Evolutionary conservation across 2,329 filamentous ascomycete species (phyloP).

Genomic region (Fusarium irregulare): DNA sequence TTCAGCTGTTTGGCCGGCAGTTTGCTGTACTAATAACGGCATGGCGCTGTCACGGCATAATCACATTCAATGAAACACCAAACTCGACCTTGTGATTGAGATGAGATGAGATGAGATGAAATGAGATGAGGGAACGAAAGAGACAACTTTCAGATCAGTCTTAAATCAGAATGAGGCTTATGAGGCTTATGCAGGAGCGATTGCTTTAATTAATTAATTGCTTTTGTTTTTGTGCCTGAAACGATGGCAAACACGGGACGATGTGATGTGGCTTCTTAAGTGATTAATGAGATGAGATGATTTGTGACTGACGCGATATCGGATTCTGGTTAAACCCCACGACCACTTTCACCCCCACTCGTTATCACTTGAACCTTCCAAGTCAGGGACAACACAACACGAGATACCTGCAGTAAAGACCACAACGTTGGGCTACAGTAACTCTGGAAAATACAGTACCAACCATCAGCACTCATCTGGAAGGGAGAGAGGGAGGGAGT

Average conservation of each 20-base stretch:
- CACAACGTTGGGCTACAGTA: neutral
- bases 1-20: conserved; percentile 7
- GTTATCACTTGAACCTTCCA: conserved; percentile 8
- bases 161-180: conserved; percentile 3
- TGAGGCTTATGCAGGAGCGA: conserved; percentile 21
- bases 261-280: neutral
- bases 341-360: conserved; percentile 27
- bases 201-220: conserved; percentile 12
- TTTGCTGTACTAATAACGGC: conserved; percentile 15
- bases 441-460: conserved; percentile 12
- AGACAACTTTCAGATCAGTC: conserved; percentile 24
- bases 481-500: conserved; percentile 9
- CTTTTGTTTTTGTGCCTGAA: conserved; percentile 9
- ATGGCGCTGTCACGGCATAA: conserved; percentile 23
- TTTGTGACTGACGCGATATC: neutral
- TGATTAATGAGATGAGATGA: neutral
- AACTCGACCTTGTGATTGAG: neutral
- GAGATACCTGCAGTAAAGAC: neutral
- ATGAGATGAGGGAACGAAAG: conserved; percentile 28
- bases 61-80: conserved; percentile 19
- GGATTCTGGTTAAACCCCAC: conserved; percentile 18
- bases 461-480: neutral
- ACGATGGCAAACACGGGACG: conserved; percentile 6
- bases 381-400: neutral
- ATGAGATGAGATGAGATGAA: neutral